Evolutionary conservation across 306 rosid genomes (phyloP).

Genomic region (Dalbergia cultrata): DNA sequence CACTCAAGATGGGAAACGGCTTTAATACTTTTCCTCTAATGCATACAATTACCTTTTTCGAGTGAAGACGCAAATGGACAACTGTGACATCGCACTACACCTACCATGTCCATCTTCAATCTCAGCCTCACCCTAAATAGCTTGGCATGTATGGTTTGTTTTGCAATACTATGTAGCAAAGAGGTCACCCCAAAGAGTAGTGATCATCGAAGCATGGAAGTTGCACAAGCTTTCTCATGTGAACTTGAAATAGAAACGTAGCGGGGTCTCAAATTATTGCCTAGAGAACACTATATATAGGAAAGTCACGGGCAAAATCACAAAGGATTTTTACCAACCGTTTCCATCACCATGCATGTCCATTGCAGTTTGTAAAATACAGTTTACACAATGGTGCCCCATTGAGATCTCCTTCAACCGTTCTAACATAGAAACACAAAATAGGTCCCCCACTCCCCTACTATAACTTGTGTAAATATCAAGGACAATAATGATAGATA

Average conservation of each 20-base stretch:
- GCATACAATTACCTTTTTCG: conserved; percentile 41
- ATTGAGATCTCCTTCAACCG: conserved; percentile 36
- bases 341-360: conserved; percentile 8
- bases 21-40: conserved; percentile 35
- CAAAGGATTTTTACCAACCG: conserved; percentile 11
- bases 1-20: conserved; percentile 26
- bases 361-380: conserved; percentile 20
- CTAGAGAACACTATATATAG: not conserved
- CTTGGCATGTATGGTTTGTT: not conserved
- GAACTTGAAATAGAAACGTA: conserved; percentile 40
- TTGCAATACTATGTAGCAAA: not conserved
- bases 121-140: conserved; percentile 19
- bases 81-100: conserved; percentile 59
- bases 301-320: conserved; percentile 46
- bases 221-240: conserved; percentile 39
- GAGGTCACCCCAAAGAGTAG: conserved; percentile 11
- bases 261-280: conserved; percentile 41
- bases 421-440: conserved; percentile 23
- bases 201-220: conserved; percentile 29
- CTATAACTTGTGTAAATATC: conserved; percentile 11
- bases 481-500: not conserved
- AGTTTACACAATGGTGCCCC: conserved; percentile 37
- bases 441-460: conserved; percentile 26
- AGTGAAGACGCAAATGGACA: conserved; percentile 54
- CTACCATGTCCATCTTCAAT: conserved; percentile 25